Percentiles rank a stretch among this genome's conserved stretches.
These are phyloP conservation scores for Clavispora fructus DNA, from an alignment of 805 yeast species.

Conservation along the genomic window DNA sequence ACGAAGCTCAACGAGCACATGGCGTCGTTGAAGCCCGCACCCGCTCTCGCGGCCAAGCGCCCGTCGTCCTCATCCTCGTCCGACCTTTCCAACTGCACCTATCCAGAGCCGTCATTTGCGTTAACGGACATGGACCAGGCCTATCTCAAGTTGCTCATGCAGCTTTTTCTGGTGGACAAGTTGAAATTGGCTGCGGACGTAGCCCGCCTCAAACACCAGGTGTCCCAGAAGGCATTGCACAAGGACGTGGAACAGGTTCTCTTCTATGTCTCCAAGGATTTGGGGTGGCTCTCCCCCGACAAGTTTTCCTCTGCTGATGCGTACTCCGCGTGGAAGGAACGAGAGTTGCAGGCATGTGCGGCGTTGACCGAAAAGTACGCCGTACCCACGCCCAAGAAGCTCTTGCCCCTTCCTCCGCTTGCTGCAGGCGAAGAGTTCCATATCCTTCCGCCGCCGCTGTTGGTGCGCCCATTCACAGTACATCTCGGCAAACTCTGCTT, in stretches of 20 bases:
- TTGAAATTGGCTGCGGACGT: slow-evolving; percentile 53
- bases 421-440: slow-evolving; percentile 35
- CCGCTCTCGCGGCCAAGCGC: slow-evolving; percentile 1
- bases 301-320: slow-evolving; percentile 19
- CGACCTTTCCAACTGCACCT: slow-evolving; percentile 10
- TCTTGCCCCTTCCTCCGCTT: slow-evolving; percentile 26
- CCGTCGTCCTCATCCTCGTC: slow-evolving; percentile 3
- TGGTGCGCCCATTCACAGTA: slow-evolving; percentile 36
- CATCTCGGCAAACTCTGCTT: slow-evolving; percentile 41
- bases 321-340: slow-evolving; percentile 29
- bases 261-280: slow-evolving; percentile 32
- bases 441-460: slow-evolving; percentile 26
- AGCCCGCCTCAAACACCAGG: slow-evolving; percentile 31
- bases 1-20: slow-evolving; percentile 41
- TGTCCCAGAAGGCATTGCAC: slow-evolving; percentile 36
- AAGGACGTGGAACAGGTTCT: slow-evolving; percentile 30
- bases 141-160: slow-evolving; percentile 33
- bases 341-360: slow-evolving; percentile 21
- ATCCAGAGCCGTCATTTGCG: slow-evolving; percentile 46
- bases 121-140: slow-evolving; percentile 53
- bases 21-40: slow-evolving; percentile 28
- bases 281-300: slow-evolving; percentile 33
- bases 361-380: slow-evolving; percentile 24
- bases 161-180: slow-evolving; percentile 46
- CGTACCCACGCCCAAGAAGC: slow-evolving; percentile 27